Percentiles rank a stretch among this genome's conserved stretches.
phyloP scores from a whole-genome alignment of 441 rosid genomes.

The Kokia cookei region DNA sequence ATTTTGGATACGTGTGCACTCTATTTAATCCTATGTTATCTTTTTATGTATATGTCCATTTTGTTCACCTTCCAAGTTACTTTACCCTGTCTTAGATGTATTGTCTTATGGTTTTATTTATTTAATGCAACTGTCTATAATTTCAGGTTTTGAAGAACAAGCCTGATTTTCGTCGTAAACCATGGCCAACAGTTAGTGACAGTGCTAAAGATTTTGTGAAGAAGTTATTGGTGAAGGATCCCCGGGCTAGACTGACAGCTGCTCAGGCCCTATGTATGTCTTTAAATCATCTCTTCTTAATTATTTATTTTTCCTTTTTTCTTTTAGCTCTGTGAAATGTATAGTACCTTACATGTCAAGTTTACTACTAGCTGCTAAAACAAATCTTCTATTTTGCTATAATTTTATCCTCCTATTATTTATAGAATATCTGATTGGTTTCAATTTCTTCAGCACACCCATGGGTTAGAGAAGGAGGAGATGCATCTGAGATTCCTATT shows the following conservation, averaged over 20 bases:
- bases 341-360: background rate
- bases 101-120: background rate
- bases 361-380: background rate
- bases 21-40: background rate
- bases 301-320: background rate
- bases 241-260: conserved; percentile 84
- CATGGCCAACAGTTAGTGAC: conserved; percentile 81
- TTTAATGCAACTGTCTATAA: background rate
- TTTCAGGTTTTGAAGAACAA: conserved; percentile 74
- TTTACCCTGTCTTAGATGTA: background rate
- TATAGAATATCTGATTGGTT: conserved; percentile 16
- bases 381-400: background rate
- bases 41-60: background rate
- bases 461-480: conserved; percentile 97
- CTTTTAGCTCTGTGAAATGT: background rate
- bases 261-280: conserved; percentile 90
- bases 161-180: conserved; percentile 81
- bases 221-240: conserved; percentile 86
- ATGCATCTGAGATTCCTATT: conserved; percentile 91
- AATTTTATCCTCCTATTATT: background rate
- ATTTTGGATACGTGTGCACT: background rate
- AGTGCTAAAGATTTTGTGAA: conserved; percentile 86
- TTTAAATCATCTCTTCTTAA: background rate
- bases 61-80: background rate
- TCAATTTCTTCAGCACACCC: conserved; percentile 66